Evolutionary conservation across 805 yeast genomes (phyloP).

Genomic region (Myxozyma nipponensis): DNA sequence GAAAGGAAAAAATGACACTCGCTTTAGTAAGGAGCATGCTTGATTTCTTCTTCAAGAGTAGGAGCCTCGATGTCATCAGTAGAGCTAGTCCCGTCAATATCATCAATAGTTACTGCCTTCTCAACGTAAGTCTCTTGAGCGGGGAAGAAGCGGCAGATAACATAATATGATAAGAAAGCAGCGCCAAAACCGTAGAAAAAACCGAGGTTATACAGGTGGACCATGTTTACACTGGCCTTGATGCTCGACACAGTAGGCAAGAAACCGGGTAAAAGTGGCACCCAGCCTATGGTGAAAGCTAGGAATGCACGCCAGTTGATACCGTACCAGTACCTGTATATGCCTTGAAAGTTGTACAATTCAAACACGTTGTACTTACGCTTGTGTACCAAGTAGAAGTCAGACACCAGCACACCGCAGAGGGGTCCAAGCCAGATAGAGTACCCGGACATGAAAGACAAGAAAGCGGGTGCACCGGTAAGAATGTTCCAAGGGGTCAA

Average conservation of each 20-base stretch:
- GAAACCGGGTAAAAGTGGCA: constrained; percentile 32
- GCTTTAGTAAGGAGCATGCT: not conserved
- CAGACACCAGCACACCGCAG: constrained; percentile 40
- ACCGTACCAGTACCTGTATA: constrained; percentile 42
- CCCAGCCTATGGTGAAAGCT: constrained; percentile 35
- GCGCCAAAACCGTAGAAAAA: constrained; percentile 29
- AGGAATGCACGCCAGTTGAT: constrained; percentile 44
- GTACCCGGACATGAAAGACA: constrained; percentile 40
- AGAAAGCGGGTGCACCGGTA: constrained; percentile 39
- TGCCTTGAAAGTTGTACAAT: constrained; percentile 36
- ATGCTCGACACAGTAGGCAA: constrained; percentile 28
- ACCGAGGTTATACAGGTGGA: constrained; percentile 30
- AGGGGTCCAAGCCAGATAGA: constrained; percentile 44
- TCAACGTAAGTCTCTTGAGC: constrained; percentile 23
- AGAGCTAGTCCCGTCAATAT: not conserved
- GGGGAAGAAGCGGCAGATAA: constrained; percentile 20
- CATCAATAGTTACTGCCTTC: constrained; percentile 2
- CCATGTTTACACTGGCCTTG: constrained; percentile 14
- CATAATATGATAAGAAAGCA: constrained; percentile 23
- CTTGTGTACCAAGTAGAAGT: constrained; percentile 40
- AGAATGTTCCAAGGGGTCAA: constrained; percentile 44
- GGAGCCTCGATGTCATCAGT: constrained; percentile 2
- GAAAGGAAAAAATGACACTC: not conserved
- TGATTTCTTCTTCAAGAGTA: not conserved
- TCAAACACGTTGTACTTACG: constrained; percentile 21